Conservation (phyloP, 129 eudicot species). For the Helichrysum umbraculigerum region DNA sequence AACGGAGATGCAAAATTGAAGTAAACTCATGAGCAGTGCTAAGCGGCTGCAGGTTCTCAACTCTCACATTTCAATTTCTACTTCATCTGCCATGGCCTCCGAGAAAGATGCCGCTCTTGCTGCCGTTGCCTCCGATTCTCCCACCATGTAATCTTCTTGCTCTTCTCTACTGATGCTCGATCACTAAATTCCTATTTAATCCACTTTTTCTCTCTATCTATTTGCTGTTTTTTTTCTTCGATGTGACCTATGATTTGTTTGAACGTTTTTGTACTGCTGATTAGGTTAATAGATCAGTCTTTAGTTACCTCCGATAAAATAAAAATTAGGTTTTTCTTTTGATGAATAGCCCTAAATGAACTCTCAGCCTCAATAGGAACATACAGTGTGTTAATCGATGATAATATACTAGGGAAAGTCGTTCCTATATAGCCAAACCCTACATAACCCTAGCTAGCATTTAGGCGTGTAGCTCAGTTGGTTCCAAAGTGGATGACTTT, state of each 20-base stretch:
- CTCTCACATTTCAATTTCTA: constrained; percentile 36
- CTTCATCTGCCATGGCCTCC: constrained; percentile 49
- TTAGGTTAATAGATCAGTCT: neutral
- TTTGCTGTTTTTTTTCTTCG: neutral
- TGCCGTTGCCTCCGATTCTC: constrained; percentile 59
- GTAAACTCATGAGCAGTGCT: neutral
- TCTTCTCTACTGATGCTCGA: neutral
- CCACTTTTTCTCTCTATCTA: neutral
- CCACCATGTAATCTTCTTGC: constrained; percentile 48
- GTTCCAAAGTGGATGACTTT: no score
- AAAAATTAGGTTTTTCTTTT: no score
- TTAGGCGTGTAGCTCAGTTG: no score
- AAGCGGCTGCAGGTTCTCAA: constrained; percentile 30
- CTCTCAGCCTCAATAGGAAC: no score
- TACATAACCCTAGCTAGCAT: no score
- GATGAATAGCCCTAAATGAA: neutral
- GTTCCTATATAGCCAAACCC: no score
- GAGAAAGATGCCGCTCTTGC: constrained; percentile 74
- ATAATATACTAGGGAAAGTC: no score
- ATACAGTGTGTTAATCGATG: no score
- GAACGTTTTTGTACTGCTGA: constrained; percentile 2
- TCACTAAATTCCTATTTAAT: neutral
- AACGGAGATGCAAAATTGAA: no score
- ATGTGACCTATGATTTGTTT: neutral
- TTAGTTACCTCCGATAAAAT: no score